Base-by-base conservation (phyloP, 2,329 filamentous ascomycete species). In the Microcera coccophila region DNA sequence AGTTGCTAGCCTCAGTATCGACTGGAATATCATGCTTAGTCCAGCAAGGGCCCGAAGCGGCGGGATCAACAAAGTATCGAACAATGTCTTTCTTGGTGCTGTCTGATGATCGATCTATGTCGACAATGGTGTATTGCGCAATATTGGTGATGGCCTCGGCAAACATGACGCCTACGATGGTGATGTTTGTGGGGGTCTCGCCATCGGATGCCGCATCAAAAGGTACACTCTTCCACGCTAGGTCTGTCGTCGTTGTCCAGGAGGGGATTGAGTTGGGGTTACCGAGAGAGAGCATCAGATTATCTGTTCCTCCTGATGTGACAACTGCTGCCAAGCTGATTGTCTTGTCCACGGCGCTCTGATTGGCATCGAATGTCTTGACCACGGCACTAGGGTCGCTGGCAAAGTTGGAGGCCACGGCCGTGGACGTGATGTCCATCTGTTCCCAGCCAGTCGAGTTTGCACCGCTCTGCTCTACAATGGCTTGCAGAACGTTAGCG, bases 281-380 rank as follows among this genome's bases (percentile, higher is more conserved):
- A 22, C 8, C 7, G 14, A 38, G 19, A 5, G 36, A 38, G 22
- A 38, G 12, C 17, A n/a, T 16, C 11, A 38, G 19, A 9, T 11
- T 28, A 5, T 38, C 36, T 8, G 9, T 38, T n/a, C 36, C 36
- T 14, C 21, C 36, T 11, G 21, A 14, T 24, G 11, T 7, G 15
- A 38, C 36, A 15, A 16, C 18, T 16, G 28, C 3, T 15, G 36
- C 36, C 11, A 38, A n/a, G n/a, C 36, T 16, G 21, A 38, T 38
- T 12, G 19, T 14, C 5, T 22, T 22, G 16, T 15, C 21, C 20
- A 38, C 19, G 14, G 36, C 24, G 14, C 24, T 28, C 14, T 28
- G 39, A 34, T 19, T 28, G 21, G 42, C 43, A 19, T 46, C 43
- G 33, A 46, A 46, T 8, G 35, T 38, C 9, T 18, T 16, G 1